These are phyloP conservation scores for Seiridium cupressi DNA, from an alignment of 2,329 filamentous ascomycete genomes.

Conservation along the genomic window DNA sequence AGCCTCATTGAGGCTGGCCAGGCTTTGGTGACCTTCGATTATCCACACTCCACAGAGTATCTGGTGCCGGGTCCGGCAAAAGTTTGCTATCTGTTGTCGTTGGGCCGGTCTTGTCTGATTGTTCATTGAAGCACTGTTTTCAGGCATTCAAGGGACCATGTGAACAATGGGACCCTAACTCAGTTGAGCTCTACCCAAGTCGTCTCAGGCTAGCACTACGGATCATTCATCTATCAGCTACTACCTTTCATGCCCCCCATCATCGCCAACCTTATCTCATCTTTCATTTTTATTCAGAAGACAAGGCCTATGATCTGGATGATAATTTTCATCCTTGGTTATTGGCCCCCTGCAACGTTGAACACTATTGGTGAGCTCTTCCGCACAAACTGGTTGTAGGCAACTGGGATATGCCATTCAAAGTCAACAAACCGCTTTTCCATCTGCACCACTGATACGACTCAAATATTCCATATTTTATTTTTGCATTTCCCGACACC, in stretches of 20 bases:
- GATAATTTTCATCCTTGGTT: neutral
- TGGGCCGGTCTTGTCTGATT: neutral
- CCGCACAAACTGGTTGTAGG: no score
- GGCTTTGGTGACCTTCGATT: neutral
- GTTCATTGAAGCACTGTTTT: neutral
- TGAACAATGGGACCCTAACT: neutral
- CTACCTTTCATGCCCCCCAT: neutral
- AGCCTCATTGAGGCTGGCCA: constrained; percentile 1
- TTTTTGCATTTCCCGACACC: neutral
- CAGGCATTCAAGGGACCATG: neutral
- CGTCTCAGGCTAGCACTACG: neutral
- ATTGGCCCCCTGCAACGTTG: neutral
- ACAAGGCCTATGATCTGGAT: neutral
- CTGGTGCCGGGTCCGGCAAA: constrained; percentile 1
- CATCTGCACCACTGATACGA: no score
- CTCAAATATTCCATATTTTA: no score
- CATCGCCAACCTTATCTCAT: neutral
- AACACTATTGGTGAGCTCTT: no score
- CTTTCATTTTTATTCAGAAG: neutral
- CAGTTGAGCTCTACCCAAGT: neutral
- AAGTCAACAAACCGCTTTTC: no score
- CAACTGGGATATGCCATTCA: no score
- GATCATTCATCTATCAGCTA: constrained; percentile 5
- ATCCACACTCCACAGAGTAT: neutral
- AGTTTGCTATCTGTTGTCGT: neutral